These are phyloP conservation scores for Dactylonectria macrodidyma DNA, from an alignment of 2,329 filamentous ascomycete species.

Conservation along the genomic window DNA sequence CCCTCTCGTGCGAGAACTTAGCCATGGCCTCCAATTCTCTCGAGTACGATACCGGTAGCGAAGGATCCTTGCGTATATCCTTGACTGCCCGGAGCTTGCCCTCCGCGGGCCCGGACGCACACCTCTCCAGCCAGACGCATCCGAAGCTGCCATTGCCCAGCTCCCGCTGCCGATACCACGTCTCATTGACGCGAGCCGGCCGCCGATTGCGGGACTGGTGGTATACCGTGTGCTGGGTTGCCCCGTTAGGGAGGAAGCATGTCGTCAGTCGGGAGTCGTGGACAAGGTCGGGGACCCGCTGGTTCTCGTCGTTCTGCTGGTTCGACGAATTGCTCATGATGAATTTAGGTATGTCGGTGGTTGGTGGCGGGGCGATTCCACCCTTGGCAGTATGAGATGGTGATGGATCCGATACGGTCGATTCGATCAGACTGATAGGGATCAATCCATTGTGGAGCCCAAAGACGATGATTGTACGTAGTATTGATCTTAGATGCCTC, in stretches of 20 bases:
- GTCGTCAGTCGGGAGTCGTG: conserved; percentile 1
- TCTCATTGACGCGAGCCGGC: background rate
- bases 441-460: too few relatives aligned
- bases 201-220: background rate
- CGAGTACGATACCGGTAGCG: background rate
- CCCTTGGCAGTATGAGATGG: too few relatives aligned
- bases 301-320: too few relatives aligned
- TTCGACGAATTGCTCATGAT: too few relatives aligned
- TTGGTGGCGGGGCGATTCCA: too few relatives aligned
- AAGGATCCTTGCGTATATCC: background rate
- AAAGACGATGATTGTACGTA: too few relatives aligned
- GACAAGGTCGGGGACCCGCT: background rate
- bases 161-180: background rate
- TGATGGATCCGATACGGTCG: too few relatives aligned
- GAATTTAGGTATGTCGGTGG: too few relatives aligned
- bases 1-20: conserved; percentile 8
- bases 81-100: conserved; percentile 6
- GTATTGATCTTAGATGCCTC: too few relatives aligned
- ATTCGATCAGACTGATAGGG: too few relatives aligned
- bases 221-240: background rate
- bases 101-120: background rate
- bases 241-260: background rate
- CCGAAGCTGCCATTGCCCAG: conserved; percentile 1
- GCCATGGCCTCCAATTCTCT: conserved; percentile 4
- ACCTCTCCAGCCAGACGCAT: background rate